Evolutionary conservation across 192 early-diverging fungal genomes (phyloP), one percentile per base, ranked within the genome.

Genomic region (Entomortierella beljakovae): DNA sequence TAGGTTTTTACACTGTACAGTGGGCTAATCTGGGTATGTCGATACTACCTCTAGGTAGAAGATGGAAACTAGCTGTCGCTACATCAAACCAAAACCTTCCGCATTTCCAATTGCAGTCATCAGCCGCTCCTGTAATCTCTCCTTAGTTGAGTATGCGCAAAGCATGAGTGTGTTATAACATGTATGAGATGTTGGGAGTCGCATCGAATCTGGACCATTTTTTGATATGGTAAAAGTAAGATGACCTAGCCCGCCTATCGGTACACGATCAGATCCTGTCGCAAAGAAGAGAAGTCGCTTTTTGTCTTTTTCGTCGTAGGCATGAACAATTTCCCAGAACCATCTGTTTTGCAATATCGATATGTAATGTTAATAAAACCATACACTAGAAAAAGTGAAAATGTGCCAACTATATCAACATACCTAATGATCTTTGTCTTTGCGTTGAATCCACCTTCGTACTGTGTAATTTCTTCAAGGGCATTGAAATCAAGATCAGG

Each of bases 131-230:
- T 88, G 82, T 13, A 98, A 82, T 80, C 94, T 91, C 38, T 93
- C 93, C 57, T 95, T 89, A 28, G 87, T 81, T 7, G 88, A 80
- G 72, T 98, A 98, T 38, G 95, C 94, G 35, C 89, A 93, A 5
- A 98, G 82, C 57, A 96, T 87, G 46, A 98, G 81, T 11, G 94
- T 92, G 80, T 97, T 97, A 71, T 93, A 97, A 81, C 96, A 98
- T 0, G 96, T 98, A 66, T 97, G 95, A 7, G 96, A 93, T 3
- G 95, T 95, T 13, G 96, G 96, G 50, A 98, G 74, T 28, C 96
- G 90, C 61, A 93, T 93, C 33, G 90, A 91, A 72, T 96, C 94
- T 8, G 88, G 89, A 20, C 94, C 94, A 43, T 95, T 95, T 79
- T 93, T 92, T 18, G 92, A 90, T 70, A 96, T 91, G 2, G 95